A percentile compares a stretch with the other conserved stretches of the same genome.
phyloP scores from a whole-genome alignment of 202 grass and related monocot genomes.

The Setaria viridis region DNA sequence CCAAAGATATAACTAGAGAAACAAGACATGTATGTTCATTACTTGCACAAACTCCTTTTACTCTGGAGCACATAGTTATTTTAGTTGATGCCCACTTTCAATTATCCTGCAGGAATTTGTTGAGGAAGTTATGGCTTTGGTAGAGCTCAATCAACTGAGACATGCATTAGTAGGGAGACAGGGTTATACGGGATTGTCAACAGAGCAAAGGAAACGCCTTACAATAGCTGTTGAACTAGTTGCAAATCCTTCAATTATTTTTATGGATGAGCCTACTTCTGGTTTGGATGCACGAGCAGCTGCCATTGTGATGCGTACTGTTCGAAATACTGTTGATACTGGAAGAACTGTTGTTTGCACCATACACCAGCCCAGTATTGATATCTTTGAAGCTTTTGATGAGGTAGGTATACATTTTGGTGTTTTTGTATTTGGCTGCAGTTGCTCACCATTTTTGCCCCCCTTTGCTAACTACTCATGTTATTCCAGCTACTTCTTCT shows the following conservation, averaged over 20 bases:
- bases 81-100: slow-evolving; percentile 7
- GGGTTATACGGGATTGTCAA: slow-evolving; percentile 71
- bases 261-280: slow-evolving; percentile 88
- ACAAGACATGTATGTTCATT: slow-evolving; percentile 53
- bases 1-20: slow-evolving; percentile 55
- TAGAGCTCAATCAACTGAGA: slow-evolving; percentile 70
- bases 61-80: background rate
- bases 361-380: slow-evolving; percentile 87
- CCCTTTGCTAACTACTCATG: slow-evolving; percentile 16
- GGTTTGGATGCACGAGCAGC: slow-evolving; percentile 85
- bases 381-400: slow-evolving; percentile 97
- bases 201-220: slow-evolving; percentile 87
- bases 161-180: slow-evolving; percentile 74
- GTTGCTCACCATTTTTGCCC: background rate
- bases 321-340: slow-evolving; percentile 86
- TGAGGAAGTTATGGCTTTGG: slow-evolving; percentile 77
- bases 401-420: slow-evolving; percentile 49
- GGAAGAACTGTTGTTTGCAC: slow-evolving; percentile 85
- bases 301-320: slow-evolving; percentile 86
- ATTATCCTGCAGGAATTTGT: slow-evolving; percentile 65
- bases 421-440: background rate
- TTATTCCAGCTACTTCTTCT: slow-evolving; percentile 62
- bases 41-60: slow-evolving; percentile 6
- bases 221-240: slow-evolving; percentile 90
- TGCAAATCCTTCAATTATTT: slow-evolving; percentile 90